These are phyloP conservation scores for Metarhizium rileyi DNA, from an alignment of 2,329 filamentous ascomycete genomes.

Conservation along the genomic window DNA sequence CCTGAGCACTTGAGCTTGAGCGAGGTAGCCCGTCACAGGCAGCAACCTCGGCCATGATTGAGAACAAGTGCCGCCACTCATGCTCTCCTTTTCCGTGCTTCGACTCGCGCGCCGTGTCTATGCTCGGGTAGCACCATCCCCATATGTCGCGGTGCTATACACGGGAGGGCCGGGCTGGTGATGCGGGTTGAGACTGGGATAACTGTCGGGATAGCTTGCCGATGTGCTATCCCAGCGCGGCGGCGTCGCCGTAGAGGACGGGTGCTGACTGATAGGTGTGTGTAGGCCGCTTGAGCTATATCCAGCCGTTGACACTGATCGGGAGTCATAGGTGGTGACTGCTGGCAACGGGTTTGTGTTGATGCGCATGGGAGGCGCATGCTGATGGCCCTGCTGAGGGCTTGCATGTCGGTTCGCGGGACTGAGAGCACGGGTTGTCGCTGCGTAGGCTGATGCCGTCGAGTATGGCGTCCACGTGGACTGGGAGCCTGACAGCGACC, in stretches of 20 bases:
- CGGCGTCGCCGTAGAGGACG: conserved; percentile 25
- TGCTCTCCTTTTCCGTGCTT: neutral
- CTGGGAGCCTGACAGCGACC: conserved; percentile 38
- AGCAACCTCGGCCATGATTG: neutral
- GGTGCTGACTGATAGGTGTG: conserved; percentile 29
- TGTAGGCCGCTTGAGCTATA: conserved; percentile 32
- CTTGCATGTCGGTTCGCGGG: conserved; percentile 25
- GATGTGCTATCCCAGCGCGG: conserved; percentile 32
- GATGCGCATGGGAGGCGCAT: conserved; percentile 24
- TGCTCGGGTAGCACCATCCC: conserved; percentile 31
- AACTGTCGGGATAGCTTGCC: conserved; percentile 27
- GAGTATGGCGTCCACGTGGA: conserved; percentile 40
- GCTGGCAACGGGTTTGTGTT: conserved; percentile 29
- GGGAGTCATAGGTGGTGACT: conserved; percentile 29
- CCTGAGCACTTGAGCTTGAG: too few species aligned
- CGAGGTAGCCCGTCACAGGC: too few species aligned
- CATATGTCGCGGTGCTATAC: conserved; percentile 33
- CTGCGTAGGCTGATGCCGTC: conserved; percentile 22
- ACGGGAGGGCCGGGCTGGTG: conserved; percentile 25
- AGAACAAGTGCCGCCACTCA: neutral
- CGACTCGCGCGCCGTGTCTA: conserved; percentile 13
- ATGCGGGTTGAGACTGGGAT: conserved; percentile 29
- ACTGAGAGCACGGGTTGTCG: conserved; percentile 32
- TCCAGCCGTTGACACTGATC: conserved; percentile 20
- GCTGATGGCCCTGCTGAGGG: conserved; percentile 22